phyloP scores from a whole-genome alignment of 1,284 basidiomycete genomes.

The Dichomitus squalens region DNA sequence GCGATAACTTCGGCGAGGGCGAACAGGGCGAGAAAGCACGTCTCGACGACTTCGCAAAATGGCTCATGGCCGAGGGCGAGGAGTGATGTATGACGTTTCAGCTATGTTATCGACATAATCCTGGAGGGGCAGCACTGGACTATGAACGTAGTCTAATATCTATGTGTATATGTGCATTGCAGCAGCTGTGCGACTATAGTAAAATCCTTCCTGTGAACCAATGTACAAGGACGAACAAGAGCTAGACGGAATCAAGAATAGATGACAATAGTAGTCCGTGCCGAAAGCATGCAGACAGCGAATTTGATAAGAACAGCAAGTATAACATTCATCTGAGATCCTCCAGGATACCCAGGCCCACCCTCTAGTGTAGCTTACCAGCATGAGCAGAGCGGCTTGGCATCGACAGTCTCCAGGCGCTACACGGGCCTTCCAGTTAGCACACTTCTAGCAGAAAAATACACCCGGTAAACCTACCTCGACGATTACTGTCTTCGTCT shows the following conservation, averaged over 20 bases:
- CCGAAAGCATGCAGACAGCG: constrained; percentile 20
- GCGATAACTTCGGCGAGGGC: constrained; percentile 58
- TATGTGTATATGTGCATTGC: constrained; percentile 13
- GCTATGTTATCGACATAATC: neutral
- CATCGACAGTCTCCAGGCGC: constrained; percentile 73
- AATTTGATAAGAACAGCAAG: constrained; percentile 3
- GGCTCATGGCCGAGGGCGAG: constrained; percentile 81
- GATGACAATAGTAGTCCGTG: constrained; percentile 1
- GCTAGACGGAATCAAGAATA: constrained; percentile 7
- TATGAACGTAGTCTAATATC: constrained; percentile 7
- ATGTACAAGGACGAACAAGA: constrained; percentile 5
- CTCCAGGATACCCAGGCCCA: neutral
- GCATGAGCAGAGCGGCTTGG: constrained; percentile 68
- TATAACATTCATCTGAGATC: neutral
- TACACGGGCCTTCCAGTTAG: constrained; percentile 30
- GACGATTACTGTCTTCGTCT: constrained; percentile 63
- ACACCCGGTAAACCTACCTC: constrained; percentile 52
- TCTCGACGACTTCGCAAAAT: constrained; percentile 85
- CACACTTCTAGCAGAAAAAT: neutral
- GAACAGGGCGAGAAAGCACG: constrained; percentile 82
- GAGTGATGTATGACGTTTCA: constrained; percentile 15
- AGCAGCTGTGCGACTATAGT: neutral
- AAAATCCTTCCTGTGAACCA: too few relatives aligned
- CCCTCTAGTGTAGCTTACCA: constrained; percentile 47
- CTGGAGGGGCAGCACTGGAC: neutral